A percentile compares a stretch with the other conserved stretches of the same genome.
These are phyloP conservation scores for Nannizziopsis barbatae DNA, from an alignment of 2,329 filamentous ascomycete genomes.

Conservation along the genomic window DNA sequence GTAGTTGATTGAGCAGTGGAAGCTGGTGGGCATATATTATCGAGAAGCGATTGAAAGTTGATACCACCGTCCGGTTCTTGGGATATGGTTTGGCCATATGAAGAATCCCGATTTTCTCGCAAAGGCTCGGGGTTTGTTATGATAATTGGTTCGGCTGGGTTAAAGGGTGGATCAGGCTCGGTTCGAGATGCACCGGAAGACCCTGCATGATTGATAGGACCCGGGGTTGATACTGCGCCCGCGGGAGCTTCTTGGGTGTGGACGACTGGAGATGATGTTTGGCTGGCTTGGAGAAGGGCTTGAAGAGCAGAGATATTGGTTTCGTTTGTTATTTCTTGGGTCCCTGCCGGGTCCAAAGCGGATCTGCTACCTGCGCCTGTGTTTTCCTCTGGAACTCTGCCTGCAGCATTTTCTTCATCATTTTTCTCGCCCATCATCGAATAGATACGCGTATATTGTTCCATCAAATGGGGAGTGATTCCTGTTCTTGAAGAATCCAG, in stretches of 20 bases:
- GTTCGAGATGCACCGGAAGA: slow-evolving; percentile 1
- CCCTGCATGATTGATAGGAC: background rate
- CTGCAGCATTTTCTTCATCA: slow-evolving; percentile 5
- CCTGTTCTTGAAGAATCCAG: slow-evolving; percentile 1
- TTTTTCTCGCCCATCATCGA: slow-evolving; percentile 11
- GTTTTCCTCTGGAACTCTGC: background rate
- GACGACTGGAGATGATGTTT: slow-evolving; percentile 15
- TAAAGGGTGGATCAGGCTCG: background rate
- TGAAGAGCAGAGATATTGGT: slow-evolving; percentile 20
- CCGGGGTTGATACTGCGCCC: background rate
- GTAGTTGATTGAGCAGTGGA: slow-evolving; percentile 21
- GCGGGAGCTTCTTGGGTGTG: slow-evolving; percentile 12
- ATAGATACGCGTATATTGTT: slow-evolving; percentile 12
- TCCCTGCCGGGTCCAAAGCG: slow-evolving; percentile 20
- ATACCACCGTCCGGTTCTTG: slow-evolving; percentile 29
- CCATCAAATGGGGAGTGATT: slow-evolving; percentile 8
- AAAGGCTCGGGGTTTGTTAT: background rate
- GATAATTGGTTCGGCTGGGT: background rate
- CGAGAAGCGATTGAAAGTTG: slow-evolving; percentile 40
- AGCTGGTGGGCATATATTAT: slow-evolving; percentile 35
- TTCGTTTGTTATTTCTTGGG: slow-evolving; percentile 21
- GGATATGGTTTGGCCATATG: slow-evolving; percentile 18
- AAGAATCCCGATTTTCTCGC: slow-evolving; percentile 15
- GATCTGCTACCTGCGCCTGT: slow-evolving; percentile 27
- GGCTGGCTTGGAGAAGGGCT: slow-evolving; percentile 16